phyloP scores from a whole-genome alignment of 1,284 basidiomycete species.

The Clitocybe nebularis region DNA sequence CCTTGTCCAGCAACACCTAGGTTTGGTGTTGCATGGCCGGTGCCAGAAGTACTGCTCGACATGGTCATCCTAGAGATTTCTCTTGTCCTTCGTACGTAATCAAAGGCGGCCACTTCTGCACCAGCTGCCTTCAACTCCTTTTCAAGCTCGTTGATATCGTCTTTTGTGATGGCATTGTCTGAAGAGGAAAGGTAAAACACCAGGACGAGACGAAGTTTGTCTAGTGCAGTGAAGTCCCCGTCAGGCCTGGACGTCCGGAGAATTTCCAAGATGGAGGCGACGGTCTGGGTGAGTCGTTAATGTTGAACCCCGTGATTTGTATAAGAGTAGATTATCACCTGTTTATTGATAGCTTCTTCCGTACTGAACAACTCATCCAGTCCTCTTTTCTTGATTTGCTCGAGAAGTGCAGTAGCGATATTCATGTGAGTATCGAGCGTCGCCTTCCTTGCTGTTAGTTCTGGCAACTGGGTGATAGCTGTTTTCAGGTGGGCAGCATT shows the following conservation, averaged over 20 bases:
- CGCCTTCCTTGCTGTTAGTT: constrained; percentile 93
- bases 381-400: constrained; percentile 94
- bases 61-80: constrained; percentile 92
- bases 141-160: constrained; percentile 86
- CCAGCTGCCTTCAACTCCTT: constrained; percentile 80
- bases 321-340: constrained; percentile 40
- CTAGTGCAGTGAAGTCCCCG: constrained; percentile 66
- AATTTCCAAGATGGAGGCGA: constrained; percentile 78
- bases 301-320: background rate
- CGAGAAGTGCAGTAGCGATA: constrained; percentile 93
- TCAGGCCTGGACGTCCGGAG: constrained; percentile 67
- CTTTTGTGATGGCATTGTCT: constrained; percentile 77
- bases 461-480: constrained; percentile 97
- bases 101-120: constrained; percentile 81
- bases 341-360: constrained; percentile 88
- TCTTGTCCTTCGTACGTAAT: constrained; percentile 89
- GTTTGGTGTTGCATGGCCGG: constrained; percentile 72
- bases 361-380: constrained; percentile 96
- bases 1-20: constrained; percentile 61
- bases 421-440: constrained; percentile 99
- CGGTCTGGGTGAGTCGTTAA: constrained; percentile 46
- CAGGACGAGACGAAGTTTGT: constrained; percentile 92
- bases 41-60: constrained; percentile 50
- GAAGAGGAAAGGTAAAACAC: constrained; percentile 90
- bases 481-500: constrained; percentile 96